These are phyloP conservation scores for Cladosporium sp. DNA, from an alignment of 2,329 filamentous ascomycete species.

Conservation along the genomic window DNA sequence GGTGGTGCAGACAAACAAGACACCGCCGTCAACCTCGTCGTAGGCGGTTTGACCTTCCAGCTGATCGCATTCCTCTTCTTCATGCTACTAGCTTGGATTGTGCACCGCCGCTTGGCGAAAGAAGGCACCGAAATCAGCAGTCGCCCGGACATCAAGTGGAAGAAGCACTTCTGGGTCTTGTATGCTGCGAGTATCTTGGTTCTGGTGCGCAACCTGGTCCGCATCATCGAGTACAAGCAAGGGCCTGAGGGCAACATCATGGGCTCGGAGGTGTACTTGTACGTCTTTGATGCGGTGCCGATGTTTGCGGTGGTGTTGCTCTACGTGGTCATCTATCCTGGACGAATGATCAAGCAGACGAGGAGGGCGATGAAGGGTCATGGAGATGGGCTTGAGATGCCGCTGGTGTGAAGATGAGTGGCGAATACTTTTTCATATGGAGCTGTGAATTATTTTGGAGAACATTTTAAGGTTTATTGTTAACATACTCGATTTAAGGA, in stretches of 20 bases:
- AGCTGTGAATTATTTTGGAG: too few species aligned
- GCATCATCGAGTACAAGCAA: constrained; percentile 22
- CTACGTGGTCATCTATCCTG: constrained; percentile 15
- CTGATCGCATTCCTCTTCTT: constrained; percentile 16
- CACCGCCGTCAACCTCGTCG: background rate
- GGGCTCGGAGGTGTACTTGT: constrained; percentile 21
- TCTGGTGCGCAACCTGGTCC: constrained; percentile 22
- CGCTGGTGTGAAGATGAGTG: background rate
- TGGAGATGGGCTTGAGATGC: background rate
- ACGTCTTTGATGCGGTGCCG: constrained; percentile 22
- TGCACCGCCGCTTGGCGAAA: background rate
- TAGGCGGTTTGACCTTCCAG: constrained; percentile 12
- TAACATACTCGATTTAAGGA: background rate
- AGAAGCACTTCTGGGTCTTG: constrained; percentile 4
- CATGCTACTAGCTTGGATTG: background rate
- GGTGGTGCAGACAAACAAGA: constrained; percentile 3
- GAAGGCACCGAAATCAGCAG: background rate
- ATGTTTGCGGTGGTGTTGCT: constrained; percentile 21
- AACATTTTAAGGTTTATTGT: background rate
- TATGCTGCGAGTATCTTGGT: constrained; percentile 21
- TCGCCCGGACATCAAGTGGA: background rate
- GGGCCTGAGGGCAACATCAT: constrained; percentile 13
- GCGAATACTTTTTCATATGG: too few species aligned
- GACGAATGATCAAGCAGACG: background rate
- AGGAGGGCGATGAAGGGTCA: background rate